phyloP scores from a whole-genome alignment of 2,329 filamentous ascomycete genomes.

The Cercospora beticola region DNA sequence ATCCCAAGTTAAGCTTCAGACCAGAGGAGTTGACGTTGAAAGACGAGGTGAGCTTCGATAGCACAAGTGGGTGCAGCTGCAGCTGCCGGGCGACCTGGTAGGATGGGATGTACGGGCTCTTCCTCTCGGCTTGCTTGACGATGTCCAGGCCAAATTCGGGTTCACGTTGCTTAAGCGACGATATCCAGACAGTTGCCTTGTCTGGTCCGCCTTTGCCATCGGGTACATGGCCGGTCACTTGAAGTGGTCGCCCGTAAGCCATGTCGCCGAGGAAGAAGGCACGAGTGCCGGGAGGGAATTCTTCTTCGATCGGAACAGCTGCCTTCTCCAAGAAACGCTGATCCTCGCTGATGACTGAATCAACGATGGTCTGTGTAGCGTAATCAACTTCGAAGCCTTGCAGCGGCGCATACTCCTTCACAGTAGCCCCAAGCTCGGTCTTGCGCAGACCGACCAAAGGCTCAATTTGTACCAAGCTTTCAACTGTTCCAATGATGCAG shows the following conservation, averaged over 20 bases:
- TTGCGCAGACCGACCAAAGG: constrained; percentile 90
- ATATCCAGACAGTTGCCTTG: constrained; percentile 78
- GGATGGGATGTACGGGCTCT: constrained; percentile 78
- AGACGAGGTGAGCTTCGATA: constrained; percentile 95
- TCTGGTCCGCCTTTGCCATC: constrained; percentile 57
- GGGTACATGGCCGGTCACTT: constrained; percentile 68
- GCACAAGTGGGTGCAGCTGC: constrained; percentile 76
- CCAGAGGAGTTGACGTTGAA: constrained; percentile 83
- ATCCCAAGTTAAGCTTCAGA: constrained; percentile 80
- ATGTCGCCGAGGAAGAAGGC: constrained; percentile 95
- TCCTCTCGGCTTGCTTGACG: constrained; percentile 66
- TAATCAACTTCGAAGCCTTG: constrained; percentile 84
- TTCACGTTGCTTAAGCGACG: constrained; percentile 69
- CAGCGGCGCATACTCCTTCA: constrained; percentile 90
- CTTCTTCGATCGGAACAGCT: constrained; percentile 84
- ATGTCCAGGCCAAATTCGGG: constrained; percentile 76
- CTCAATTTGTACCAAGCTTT: constrained; percentile 86
- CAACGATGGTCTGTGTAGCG: constrained; percentile 86
- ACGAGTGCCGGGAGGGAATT: constrained; percentile 78
- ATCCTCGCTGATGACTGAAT: constrained; percentile 86
- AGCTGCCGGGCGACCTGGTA: constrained; percentile 84
- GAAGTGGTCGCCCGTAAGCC: constrained; percentile 86
- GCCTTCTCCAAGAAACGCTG: constrained; percentile 87
- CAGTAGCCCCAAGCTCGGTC: constrained; percentile 82
- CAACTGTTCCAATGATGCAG: constrained; percentile 80